Evolutionary conservation across 2,329 filamentous ascomycete species (phyloP).

Genomic region (Rutstroemia sp.): DNA sequence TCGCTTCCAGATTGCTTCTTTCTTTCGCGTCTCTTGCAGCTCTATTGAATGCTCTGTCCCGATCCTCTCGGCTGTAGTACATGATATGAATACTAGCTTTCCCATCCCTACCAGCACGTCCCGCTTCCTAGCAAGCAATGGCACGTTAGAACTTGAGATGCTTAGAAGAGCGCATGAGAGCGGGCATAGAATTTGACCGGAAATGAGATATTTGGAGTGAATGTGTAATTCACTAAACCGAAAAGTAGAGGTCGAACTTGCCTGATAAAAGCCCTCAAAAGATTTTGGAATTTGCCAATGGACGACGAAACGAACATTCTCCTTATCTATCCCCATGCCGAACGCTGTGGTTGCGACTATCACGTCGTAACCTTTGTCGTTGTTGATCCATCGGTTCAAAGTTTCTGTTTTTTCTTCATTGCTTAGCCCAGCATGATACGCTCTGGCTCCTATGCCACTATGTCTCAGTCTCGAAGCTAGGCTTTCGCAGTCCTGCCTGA

Average conservation of each 20-base stretch:
- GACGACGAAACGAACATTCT: constrained; percentile 87
- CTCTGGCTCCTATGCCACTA: constrained; percentile 65
- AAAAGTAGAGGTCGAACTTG: too few species aligned
- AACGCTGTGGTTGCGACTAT: constrained; percentile 95
- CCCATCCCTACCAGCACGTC: constrained; percentile 81
- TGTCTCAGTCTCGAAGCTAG: constrained; percentile 58
- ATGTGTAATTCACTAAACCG: too few species aligned
- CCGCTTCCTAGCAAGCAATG: constrained; percentile 53
- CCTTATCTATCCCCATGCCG: constrained; percentile 96
- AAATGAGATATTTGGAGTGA: too few species aligned
- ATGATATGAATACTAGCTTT: constrained; percentile 81
- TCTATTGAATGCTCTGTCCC: constrained; percentile 60
- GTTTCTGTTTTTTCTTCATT: constrained; percentile 65
- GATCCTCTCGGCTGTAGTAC: constrained; percentile 84
- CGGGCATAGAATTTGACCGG: too few species aligned
- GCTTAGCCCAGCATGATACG: constrained; percentile 64
- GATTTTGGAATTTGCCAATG: constrained; percentile 93
- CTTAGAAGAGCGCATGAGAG: too few species aligned
- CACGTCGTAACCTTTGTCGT: constrained; percentile 73
- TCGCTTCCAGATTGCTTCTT: constrained; percentile 39
- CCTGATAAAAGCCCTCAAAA: constrained; percentile 90
- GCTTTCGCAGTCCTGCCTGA: constrained; percentile 65
- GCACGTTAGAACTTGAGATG: too few species aligned
- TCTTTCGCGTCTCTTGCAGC: constrained; percentile 42
- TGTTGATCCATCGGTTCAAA: constrained; percentile 63